phyloP scores from a whole-genome alignment of 495 filamentous ascomycete genomes.

The Penicillium atrosanguineum region DNA sequence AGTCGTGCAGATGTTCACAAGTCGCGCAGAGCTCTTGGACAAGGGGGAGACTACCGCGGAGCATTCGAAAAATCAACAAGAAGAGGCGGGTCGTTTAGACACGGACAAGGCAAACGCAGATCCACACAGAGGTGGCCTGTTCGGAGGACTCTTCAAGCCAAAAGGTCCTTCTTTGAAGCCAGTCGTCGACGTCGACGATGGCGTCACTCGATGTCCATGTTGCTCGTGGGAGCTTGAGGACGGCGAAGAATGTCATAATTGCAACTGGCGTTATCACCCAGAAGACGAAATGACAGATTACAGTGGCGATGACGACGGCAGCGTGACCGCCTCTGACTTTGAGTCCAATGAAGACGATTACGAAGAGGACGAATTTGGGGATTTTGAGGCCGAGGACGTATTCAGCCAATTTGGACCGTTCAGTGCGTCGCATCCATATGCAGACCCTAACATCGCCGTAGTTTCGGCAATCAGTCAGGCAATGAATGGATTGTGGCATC shows the following conservation, averaged over 20 bases:
- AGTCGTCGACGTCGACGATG: conserved; percentile 59
- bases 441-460: background rate
- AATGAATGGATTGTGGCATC: conserved; percentile 15
- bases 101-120: conserved; percentile 48
- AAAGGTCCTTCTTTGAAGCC: conserved; percentile 25
- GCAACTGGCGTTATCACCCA: conserved; percentile 44
- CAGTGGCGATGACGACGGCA: conserved; percentile 29
- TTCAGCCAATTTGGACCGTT: background rate
- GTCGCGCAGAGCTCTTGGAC: conserved; percentile 61
- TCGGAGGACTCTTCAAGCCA: conserved; percentile 60
- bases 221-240: conserved; percentile 66
- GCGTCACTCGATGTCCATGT: conserved; percentile 59
- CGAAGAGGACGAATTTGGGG: conserved; percentile 35
- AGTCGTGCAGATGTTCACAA: conserved; percentile 64
- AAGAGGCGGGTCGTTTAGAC: conserved; percentile 63
- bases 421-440: background rate
- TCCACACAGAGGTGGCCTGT: conserved; percentile 55
- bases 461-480: conserved; percentile 4
- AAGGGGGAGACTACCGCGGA: conserved; percentile 61
- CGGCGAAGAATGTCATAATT: conserved; percentile 52
- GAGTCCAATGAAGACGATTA: conserved; percentile 12
- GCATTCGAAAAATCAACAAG: conserved; percentile 54
- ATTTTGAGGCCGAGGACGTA: conserved; percentile 23
- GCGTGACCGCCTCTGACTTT: background rate
- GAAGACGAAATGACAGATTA: conserved; percentile 36